These are phyloP conservation scores for Wallacemonas sp. DNA, from an alignment of 208 protist genomes.

Conservation along the genomic window DNA sequence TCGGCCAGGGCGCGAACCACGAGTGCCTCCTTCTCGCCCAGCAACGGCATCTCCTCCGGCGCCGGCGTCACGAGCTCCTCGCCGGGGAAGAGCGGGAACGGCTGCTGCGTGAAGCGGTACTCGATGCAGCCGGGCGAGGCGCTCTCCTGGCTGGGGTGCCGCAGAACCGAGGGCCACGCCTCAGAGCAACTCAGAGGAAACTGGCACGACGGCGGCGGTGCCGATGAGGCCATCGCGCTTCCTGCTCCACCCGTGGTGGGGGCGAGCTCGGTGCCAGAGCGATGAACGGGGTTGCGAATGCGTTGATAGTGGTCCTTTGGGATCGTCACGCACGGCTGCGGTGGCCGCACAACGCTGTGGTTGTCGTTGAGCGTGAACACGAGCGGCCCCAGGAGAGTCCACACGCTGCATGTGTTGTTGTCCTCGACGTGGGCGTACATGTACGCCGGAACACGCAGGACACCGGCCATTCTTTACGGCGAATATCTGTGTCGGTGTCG, in stretches of 20 bases:
- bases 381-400: constrained; percentile 82
- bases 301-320: constrained; percentile 91
- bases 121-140: constrained; percentile 69
- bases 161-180: neutral
- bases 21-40: constrained; percentile 62
- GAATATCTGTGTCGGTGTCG: too few relatives aligned
- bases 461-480: constrained; percentile 20
- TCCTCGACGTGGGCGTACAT: constrained; percentile 90
- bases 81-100: constrained; percentile 93
- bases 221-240: neutral
- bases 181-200: constrained; percentile 10
- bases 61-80: constrained; percentile 42
- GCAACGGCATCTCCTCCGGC: constrained; percentile 51
- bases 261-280: constrained; percentile 11
- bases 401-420: constrained; percentile 78
- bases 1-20: constrained; percentile 34
- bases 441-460: constrained; percentile 60
- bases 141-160: neutral
- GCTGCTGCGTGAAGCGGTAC: constrained; percentile 71
- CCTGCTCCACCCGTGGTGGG: neutral
- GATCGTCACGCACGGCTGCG: constrained; percentile 58
- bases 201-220: neutral
- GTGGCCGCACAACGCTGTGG: constrained; percentile 34
- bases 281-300: constrained; percentile 83
- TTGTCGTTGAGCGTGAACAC: constrained; percentile 87